These are phyloP conservation scores for Nitzschia inconspicua DNA, from an alignment of 108 stramenopile genomes.

Conservation along the genomic window DNA sequence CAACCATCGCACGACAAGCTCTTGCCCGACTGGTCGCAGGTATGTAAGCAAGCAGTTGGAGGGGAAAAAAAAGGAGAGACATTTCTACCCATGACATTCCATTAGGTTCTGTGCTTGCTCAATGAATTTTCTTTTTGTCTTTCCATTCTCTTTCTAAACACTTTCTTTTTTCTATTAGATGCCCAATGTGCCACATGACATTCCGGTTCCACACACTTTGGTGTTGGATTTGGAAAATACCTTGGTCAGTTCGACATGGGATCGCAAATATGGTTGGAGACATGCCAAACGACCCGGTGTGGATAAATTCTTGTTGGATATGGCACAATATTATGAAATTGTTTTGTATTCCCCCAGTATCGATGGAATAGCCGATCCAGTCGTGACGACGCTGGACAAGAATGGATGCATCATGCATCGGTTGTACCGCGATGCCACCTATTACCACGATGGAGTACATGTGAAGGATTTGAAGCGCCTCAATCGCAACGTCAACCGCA, in stretches of 20 bases:
- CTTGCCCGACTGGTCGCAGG: constrained; percentile 90
- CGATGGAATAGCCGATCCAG: constrained; percentile 83
- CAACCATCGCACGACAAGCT: constrained; percentile 88
- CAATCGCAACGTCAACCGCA: constrained; percentile 85
- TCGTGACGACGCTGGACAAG: constrained; percentile 77
- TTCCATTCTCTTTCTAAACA: neutral
- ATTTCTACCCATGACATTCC: neutral
- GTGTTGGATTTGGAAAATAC: constrained; percentile 96
- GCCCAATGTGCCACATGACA: constrained; percentile 89
- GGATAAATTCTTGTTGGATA: constrained; percentile 86
- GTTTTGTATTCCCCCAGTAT: constrained; percentile 85
- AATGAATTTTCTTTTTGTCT: neutral
- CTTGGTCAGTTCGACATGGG: constrained; percentile 88
- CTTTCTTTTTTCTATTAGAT: constrained; percentile 36
- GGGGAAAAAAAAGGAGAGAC: neutral
- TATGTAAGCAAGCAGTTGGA: constrained; percentile 15
- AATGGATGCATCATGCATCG: constrained; percentile 90
- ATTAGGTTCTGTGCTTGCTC: neutral
- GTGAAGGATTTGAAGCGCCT: constrained; percentile 89
- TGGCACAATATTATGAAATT: constrained; percentile 96
- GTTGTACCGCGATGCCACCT: constrained; percentile 90
- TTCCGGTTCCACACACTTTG: constrained; percentile 88
- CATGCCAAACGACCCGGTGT: constrained; percentile 96
- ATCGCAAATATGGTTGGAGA: constrained; percentile 93
- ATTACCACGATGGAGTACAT: constrained; percentile 90